phyloP scores from a whole-genome alignment of 176 grass and related monocot species.

The Tillandsia fasciculata region DNA sequence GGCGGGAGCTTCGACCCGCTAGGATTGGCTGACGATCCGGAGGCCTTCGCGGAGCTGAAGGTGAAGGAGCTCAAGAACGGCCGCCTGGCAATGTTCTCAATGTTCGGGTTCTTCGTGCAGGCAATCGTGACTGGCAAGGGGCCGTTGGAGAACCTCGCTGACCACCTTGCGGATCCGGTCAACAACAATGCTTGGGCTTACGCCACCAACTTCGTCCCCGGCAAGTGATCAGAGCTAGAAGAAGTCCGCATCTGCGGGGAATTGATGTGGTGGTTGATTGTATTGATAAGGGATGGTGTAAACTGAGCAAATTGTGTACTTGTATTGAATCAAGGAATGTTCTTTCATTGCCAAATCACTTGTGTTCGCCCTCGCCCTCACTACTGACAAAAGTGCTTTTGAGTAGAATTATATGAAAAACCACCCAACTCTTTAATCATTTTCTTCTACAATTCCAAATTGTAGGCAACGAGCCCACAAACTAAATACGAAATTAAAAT shows the following conservation, averaged over 20 bases:
- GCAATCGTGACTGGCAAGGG: constrained; percentile 55
- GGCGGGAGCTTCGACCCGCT: constrained; percentile 57
- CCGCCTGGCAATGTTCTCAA: constrained; percentile 64
- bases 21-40: constrained; percentile 52
- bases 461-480: too few relatives aligned
- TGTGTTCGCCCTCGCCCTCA: too few relatives aligned
- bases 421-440: too few relatives aligned
- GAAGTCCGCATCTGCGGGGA: not conserved
- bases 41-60: constrained; percentile 60
- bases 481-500: too few relatives aligned
- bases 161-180: constrained; percentile 31
- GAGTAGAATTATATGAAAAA: too few relatives aligned
- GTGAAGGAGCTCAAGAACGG: constrained; percentile 86
- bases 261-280: not conserved
- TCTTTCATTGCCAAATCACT: not conserved
- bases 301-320: not conserved
- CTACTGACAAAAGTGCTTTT: too few relatives aligned
- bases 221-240: constrained; percentile 21
- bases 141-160: constrained; percentile 30
- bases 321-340: not conserved
- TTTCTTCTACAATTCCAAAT: too few relatives aligned
- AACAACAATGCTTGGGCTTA: constrained; percentile 40
- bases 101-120: constrained; percentile 75
- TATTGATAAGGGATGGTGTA: not conserved
- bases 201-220: constrained; percentile 39